Percentiles rank a stretch among this genome's conserved stretches.
phyloP scores from a whole-genome alignment of 768 basidiomycete genomes.

The Lenzites betulinus region DNA sequence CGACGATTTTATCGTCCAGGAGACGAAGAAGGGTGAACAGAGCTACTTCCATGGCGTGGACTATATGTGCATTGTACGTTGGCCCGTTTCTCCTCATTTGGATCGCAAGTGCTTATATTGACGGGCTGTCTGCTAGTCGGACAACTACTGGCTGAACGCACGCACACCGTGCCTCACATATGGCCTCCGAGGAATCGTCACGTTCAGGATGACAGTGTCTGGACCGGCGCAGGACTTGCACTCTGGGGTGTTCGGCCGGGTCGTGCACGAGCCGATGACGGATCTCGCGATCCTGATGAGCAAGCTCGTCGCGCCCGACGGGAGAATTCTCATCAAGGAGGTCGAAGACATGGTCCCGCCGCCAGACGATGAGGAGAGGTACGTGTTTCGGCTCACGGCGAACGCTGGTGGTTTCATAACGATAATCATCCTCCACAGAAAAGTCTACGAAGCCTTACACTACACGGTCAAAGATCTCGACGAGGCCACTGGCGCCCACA shows the following conservation, averaged over 20 bases:
- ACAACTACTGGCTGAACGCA: slow-evolving; percentile 93
- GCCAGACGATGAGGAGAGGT: slow-evolving; percentile 74
- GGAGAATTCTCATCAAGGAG: slow-evolving; percentile 85
- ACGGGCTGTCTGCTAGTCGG: slow-evolving; percentile 53
- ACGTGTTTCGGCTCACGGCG: slow-evolving; percentile 18
- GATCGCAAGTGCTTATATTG: background rate
- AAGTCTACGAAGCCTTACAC: slow-evolving; percentile 73
- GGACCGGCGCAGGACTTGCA: slow-evolving; percentile 90
- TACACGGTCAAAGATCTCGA: slow-evolving; percentile 75
- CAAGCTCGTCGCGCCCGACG: slow-evolving; percentile 76
- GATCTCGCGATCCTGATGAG: slow-evolving; percentile 84
- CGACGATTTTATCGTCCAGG: slow-evolving; percentile 79
- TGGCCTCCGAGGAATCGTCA: slow-evolving; percentile 84
- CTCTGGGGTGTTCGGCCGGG: slow-evolving; percentile 83
- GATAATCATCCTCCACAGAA: slow-evolving; percentile 37
- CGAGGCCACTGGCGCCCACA: slow-evolving; percentile 69
- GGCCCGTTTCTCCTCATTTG: background rate
- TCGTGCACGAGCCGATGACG: slow-evolving; percentile 92
- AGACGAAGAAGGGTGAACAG: slow-evolving; percentile 62
- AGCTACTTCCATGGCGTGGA: slow-evolving; percentile 88
- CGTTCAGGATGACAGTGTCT: slow-evolving; percentile 79
- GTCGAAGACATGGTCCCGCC: slow-evolving; percentile 82
- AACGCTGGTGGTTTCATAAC: background rate
- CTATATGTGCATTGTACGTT: slow-evolving; percentile 86
- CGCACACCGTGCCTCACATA: slow-evolving; percentile 83